These are phyloP conservation scores for Phytopythium kandeliae DNA, from an alignment of 352 stramenopile species.

Conservation along the genomic window DNA sequence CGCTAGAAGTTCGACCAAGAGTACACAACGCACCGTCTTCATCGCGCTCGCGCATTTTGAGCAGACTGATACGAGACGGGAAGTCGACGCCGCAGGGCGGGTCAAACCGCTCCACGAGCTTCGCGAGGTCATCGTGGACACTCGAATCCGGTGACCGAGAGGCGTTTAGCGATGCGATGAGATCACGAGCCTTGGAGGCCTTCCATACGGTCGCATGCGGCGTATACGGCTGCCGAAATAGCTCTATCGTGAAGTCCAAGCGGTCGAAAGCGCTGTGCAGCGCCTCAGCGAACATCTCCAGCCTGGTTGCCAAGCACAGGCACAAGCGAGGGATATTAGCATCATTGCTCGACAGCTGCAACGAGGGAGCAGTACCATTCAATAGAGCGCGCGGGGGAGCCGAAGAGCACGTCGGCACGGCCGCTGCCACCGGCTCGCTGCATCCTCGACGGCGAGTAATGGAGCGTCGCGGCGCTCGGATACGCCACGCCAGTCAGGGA, in stretches of 20 bases:
- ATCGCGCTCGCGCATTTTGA: slow-evolving; percentile 31
- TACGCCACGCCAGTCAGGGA: too few species aligned
- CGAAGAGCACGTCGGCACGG: slow-evolving; percentile 29
- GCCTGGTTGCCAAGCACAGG: slow-evolving; percentile 7
- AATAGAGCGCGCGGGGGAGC: slow-evolving; percentile 7
- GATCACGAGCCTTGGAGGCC: slow-evolving; percentile 16
- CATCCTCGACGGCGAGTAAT: slow-evolving; percentile 26
- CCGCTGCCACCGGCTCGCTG: too few species aligned
- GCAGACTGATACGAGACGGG: slow-evolving; percentile 20
- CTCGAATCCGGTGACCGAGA: slow-evolving; percentile 3
- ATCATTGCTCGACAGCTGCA: not conserved
- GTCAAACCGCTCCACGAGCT: slow-evolving; percentile 9
- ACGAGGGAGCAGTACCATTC: not conserved
- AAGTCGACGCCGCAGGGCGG: slow-evolving; percentile 7
- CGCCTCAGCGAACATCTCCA: slow-evolving; percentile 18
- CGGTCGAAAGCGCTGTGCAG: slow-evolving; percentile 18
- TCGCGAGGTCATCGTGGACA: slow-evolving; percentile 23
- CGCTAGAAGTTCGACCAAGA: too few species aligned
- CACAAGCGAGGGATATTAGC: not conserved
- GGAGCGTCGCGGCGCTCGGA: too few species aligned
- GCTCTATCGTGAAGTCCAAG: slow-evolving; percentile 22
- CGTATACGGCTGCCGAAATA: slow-evolving; percentile 23
- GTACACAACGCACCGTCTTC: slow-evolving; percentile 22
- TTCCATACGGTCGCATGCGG: slow-evolving; percentile 56
- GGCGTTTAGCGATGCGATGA: slow-evolving; percentile 21